Conservation (phyloP, 2,329 filamentous ascomycete species). For the Diaporthe citrichinensis region DNA sequence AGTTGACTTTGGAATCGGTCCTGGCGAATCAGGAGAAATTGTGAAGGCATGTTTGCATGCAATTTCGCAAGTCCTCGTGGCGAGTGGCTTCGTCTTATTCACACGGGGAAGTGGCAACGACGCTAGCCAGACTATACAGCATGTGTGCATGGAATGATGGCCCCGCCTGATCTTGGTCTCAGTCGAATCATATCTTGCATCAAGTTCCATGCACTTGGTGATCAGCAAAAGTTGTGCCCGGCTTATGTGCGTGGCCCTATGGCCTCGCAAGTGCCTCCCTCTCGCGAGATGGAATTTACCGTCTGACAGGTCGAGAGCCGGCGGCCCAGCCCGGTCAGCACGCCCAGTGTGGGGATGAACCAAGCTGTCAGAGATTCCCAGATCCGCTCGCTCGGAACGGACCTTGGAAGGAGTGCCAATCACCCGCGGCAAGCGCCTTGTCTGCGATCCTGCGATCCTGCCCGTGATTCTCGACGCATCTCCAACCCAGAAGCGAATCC, state of each 20-base stretch:
- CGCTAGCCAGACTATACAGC: background rate
- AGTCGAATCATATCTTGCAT: background rate
- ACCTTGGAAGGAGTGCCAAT: conserved; percentile 15
- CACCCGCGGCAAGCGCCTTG: conserved; percentile 18
- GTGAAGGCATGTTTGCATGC: background rate
- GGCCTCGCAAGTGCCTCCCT: background rate
- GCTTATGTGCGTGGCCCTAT: background rate
- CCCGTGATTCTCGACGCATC: background rate
- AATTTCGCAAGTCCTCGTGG: background rate
- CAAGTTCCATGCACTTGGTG: background rate
- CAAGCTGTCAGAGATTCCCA: conserved; percentile 26
- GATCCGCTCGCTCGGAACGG: conserved; percentile 33
- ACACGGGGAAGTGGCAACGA: background rate
- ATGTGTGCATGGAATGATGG: background rate
- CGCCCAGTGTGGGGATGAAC: conserved; percentile 27
- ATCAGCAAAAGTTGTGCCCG: conserved; percentile 6
- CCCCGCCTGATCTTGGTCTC: background rate
- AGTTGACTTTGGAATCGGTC: conserved; percentile 23
- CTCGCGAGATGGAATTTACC: conserved; percentile 15
- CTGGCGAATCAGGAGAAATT: background rate
- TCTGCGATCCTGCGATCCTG: conserved; percentile 19
- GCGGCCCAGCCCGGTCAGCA: conserved; percentile 30
- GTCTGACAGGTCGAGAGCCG: conserved; percentile 19
- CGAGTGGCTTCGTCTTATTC: background rate
- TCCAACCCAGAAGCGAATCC: background rate